These are phyloP conservation scores for Tuber umbilicatum DNA, from an alignment of 495 filamentous ascomycete genomes.

Conservation along the genomic window DNA sequence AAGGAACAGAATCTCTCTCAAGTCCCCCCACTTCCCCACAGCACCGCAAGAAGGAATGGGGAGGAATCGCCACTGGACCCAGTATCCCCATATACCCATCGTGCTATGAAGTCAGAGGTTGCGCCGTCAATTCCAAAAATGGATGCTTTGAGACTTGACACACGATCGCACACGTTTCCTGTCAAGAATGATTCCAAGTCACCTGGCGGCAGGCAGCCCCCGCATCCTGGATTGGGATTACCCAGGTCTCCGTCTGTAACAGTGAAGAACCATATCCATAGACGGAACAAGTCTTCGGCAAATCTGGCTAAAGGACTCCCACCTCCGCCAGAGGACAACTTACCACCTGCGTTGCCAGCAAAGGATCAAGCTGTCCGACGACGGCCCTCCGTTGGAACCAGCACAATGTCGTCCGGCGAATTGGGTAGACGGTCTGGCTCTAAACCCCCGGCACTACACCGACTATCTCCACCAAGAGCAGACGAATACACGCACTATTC, in stretches of 20 bases:
- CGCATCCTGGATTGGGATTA: conserved; percentile 35
- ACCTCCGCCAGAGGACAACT: conserved; percentile 9
- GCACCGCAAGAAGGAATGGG: conserved; percentile 14
- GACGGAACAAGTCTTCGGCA: conserved; percentile 27
- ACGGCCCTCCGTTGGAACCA: conserved; percentile 11
- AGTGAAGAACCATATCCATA: conserved; percentile 17
- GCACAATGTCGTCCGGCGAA: conserved; percentile 4
- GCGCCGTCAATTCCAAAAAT: conserved; percentile 23
- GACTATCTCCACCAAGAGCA: conserved; percentile 24
- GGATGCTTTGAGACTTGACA: conserved; percentile 44
- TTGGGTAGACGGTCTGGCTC: conserved; percentile 9
- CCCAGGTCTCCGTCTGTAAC: conserved; percentile 36
- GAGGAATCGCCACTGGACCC: conserved; percentile 17
- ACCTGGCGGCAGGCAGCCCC: conserved; percentile 21
- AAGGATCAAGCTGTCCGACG: conserved; percentile 13
- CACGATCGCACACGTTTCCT: conserved; percentile 55
- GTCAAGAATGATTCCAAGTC: conserved; percentile 34
- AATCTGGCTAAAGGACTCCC: conserved; percentile 22
- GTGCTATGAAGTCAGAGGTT: conserved; percentile 20
- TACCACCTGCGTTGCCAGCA: background rate
- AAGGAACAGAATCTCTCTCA: conserved; percentile 13
- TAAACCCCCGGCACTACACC: background rate
- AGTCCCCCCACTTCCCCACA: conserved; percentile 10
- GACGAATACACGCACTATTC: conserved; percentile 26
- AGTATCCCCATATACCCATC: conserved; percentile 5